Conservation (phyloP, 352 stramenopile species). For the Elongisporangium undulatum region DNA sequence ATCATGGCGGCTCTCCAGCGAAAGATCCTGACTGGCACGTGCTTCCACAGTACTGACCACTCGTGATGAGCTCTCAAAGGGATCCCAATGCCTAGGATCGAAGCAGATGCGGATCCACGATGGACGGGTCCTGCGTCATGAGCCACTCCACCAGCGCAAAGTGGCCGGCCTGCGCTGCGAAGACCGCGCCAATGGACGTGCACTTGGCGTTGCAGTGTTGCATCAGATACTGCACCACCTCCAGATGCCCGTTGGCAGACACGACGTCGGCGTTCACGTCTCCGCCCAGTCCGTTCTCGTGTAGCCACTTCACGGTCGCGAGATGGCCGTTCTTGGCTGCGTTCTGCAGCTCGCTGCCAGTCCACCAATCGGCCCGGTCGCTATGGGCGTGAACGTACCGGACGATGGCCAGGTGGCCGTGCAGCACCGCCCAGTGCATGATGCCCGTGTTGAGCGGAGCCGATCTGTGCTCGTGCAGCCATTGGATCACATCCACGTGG, state of each 20-base stretch:
- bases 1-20: no score
- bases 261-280: background rate
- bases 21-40: no score
- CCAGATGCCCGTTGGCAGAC: background rate
- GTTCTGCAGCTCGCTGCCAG: constrained; percentile 29
- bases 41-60: no score
- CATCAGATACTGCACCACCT: background rate
- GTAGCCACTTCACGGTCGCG: background rate
- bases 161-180: background rate
- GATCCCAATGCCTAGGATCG: background rate
- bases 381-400: constrained; percentile 28
- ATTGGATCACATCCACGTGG: constrained; percentile 50
- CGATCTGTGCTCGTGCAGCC: constrained; percentile 32
- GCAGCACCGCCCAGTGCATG: constrained; percentile 32
- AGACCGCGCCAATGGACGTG: background rate
- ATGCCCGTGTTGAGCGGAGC: constrained; percentile 17
- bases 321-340: constrained; percentile 34
- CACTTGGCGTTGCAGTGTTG: background rate
- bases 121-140: background rate
- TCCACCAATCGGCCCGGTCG: background rate
- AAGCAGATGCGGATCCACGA: background rate
- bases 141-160: background rate
- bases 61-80: no score
- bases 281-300: background rate
- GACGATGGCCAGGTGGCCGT: constrained; percentile 27